phyloP scores from a whole-genome alignment of 2,329 filamentous ascomycete species.

The Pseudogymnoascus sp. region DNA sequence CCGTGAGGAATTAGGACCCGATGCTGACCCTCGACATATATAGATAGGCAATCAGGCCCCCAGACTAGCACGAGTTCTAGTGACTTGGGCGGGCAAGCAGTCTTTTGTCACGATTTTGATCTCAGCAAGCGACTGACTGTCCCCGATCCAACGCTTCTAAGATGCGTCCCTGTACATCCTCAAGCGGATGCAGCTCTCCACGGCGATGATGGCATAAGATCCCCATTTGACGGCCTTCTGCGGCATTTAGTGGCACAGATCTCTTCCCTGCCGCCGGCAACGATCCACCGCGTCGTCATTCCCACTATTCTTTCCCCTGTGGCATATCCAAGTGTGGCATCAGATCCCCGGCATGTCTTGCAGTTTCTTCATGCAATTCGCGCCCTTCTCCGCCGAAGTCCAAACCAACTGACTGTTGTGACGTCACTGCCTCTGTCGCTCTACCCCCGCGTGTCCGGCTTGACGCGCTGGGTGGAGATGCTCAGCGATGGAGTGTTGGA shows the following conservation, averaged over 20 bases:
- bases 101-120: constrained; percentile 68
- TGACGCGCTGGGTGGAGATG: constrained; percentile 79
- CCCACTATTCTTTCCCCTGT: constrained; percentile 82
- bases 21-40: constrained; percentile 14
- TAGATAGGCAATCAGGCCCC: constrained; percentile 19
- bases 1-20: not conserved
- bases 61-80: constrained; percentile 12
- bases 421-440: constrained; percentile 73
- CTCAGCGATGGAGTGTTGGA: constrained; percentile 81
- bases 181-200: constrained; percentile 15
- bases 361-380: constrained; percentile 75
- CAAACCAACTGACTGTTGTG: constrained; percentile 59
- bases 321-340: constrained; percentile 61
- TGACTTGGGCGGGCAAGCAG: not conserved
- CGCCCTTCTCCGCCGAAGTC: constrained; percentile 61
- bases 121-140: constrained; percentile 56
- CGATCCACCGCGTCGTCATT: constrained; percentile 74
- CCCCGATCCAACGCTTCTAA: constrained; percentile 41
- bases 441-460: constrained; percentile 63
- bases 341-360: constrained; percentile 63
- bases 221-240: constrained; percentile 60
- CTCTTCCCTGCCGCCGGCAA: constrained; percentile 46
- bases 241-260: constrained; percentile 47
- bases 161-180: constrained; percentile 39
- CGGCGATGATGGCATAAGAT: constrained; percentile 24